Percentiles rank a stretch among this genome's conserved stretches.
These are phyloP conservation scores for Aegilops longissima DNA, from an alignment of 176 grass and related monocot species.

Conservation along the genomic window DNA sequence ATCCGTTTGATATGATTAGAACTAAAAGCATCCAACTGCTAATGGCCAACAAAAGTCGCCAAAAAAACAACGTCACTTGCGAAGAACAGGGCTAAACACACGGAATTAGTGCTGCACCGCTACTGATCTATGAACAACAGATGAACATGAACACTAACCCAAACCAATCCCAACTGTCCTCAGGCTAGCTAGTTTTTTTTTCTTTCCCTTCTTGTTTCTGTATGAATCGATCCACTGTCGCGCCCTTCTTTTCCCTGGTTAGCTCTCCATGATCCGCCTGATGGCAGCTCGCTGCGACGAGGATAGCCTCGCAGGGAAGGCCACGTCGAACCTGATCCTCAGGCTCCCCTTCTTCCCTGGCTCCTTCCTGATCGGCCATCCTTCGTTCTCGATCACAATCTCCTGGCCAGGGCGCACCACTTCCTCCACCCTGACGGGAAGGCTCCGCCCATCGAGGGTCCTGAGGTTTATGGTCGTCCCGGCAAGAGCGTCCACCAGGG, in stretches of 20 bases:
- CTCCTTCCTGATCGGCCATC: slow-evolving; percentile 58
- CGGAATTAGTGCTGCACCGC: neutral
- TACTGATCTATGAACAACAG: neutral
- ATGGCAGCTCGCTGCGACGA: slow-evolving; percentile 40
- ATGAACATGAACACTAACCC: neutral
- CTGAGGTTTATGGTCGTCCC: slow-evolving; percentile 50
- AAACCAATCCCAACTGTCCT: slow-evolving; percentile 11
- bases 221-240: slow-evolving; percentile 9
- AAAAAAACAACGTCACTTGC: neutral
- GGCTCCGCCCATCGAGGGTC: slow-evolving; percentile 45
- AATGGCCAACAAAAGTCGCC: neutral
- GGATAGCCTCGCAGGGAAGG: slow-evolving; percentile 44
- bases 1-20: neutral
- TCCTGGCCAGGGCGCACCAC: slow-evolving; percentile 51
- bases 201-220: neutral
- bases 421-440: slow-evolving; percentile 47
- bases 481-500: slow-evolving; percentile 57
- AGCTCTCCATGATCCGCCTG: slow-evolving; percentile 36
- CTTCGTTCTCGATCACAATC: slow-evolving; percentile 47
- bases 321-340: slow-evolving; percentile 57
- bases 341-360: slow-evolving; percentile 54
- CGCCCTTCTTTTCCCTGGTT: neutral
- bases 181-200: neutral
- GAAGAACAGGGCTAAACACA: slow-evolving; percentile 23
- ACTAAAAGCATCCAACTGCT: slow-evolving; percentile 17